Percentiles rank a stretch among this genome's conserved stretches.
These are phyloP conservation scores for Lycium ferocissimum DNA, from an alignment of 257 asterid genomes.

Conservation along the genomic window DNA sequence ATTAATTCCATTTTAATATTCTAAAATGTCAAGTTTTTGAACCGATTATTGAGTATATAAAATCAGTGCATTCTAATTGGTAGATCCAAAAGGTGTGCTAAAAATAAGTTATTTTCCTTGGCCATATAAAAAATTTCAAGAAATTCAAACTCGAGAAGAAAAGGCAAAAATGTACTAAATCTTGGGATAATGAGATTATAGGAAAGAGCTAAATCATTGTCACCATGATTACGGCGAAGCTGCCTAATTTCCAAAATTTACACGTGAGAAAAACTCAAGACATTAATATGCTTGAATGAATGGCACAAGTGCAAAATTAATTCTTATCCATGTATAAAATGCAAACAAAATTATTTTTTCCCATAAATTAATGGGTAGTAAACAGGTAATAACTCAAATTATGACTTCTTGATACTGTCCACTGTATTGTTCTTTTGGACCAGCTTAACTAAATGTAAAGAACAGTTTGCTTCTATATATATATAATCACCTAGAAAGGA, in stretches of 20 bases:
- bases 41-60: too few relatives aligned
- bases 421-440: too few relatives aligned
- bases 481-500: slow-evolving; percentile 14
- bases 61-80: not conserved
- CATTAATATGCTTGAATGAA: not conserved
- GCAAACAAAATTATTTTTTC: slow-evolving; percentile 20
- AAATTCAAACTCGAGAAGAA: not conserved
- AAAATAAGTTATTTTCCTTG: not conserved
- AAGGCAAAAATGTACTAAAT: not conserved
- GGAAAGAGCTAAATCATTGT: slow-evolving; percentile 4
- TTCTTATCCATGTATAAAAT: not conserved
- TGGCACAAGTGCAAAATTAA: not conserved
- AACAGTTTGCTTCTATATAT: too few relatives aligned
- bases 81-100: not conserved
- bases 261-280: not conserved
- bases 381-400: too few relatives aligned
- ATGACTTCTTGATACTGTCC: too few relatives aligned
- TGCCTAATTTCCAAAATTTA: not conserved
- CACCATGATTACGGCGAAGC: not conserved
- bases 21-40: too few relatives aligned
- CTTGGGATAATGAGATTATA: not conserved
- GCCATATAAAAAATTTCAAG: not conserved
- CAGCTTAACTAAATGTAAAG: slow-evolving; percentile 34
- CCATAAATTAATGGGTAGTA: too few relatives aligned
- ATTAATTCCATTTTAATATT: too few relatives aligned